phyloP scores from a whole-genome alignment of 2,329 filamentous ascomycete genomes.

The Dactylellina cionopaga region DNA sequence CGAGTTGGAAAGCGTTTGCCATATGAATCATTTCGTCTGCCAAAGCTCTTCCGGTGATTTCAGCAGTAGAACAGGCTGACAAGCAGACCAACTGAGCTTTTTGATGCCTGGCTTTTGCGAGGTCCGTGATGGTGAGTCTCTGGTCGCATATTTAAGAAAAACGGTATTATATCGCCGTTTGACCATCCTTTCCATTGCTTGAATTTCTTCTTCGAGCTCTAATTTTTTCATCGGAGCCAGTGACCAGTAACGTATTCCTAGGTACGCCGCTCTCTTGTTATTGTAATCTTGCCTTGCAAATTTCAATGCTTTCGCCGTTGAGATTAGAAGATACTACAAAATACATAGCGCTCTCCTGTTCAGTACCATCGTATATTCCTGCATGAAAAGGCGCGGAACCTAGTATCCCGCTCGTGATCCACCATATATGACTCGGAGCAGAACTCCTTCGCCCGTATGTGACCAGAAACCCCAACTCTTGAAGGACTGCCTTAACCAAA shows the following conservation, averaged over 20 bases:
- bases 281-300: not conserved
- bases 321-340: constrained; percentile 19
- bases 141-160: too few species aligned
- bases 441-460: too few species aligned
- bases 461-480: constrained; percentile 11
- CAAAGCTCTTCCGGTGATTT: not conserved
- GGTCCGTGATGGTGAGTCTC: constrained; percentile 1
- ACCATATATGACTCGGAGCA: constrained; percentile 12
- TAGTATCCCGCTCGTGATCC: constrained; percentile 6
- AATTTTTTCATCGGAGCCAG: not conserved
- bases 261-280: not conserved
- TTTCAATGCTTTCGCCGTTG: not conserved
- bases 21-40: too few species aligned
- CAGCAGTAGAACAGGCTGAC: not conserved
- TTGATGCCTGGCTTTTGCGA: not conserved
- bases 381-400: constrained; percentile 25
- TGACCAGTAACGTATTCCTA: not conserved
- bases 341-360: constrained; percentile 5
- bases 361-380: constrained; percentile 13
- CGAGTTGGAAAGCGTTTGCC: constrained; percentile 1
- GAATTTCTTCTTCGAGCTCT: too few species aligned
- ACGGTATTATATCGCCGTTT: too few species aligned
- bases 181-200: too few species aligned
- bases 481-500: constrained; percentile 25
- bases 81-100: not conserved